phyloP scores from a whole-genome alignment of 495 filamentous ascomycete genomes.

The Daldinia caldariorum region DNA sequence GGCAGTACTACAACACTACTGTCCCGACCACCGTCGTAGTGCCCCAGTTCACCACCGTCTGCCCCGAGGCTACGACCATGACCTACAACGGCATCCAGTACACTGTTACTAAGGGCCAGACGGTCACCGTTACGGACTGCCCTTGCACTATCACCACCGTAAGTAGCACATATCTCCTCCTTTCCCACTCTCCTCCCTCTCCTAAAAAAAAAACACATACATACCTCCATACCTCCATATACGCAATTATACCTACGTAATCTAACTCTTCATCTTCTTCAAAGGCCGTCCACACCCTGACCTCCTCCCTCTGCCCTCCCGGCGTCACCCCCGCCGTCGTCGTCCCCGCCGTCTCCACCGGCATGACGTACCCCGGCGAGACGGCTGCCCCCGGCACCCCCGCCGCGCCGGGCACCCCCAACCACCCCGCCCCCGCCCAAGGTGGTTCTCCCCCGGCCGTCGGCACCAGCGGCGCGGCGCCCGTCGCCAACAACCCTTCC shows the following conservation, averaged over 20 bases:
- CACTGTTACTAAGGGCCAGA: conserved; percentile 44
- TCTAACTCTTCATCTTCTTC: background rate
- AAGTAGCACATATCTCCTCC: background rate
- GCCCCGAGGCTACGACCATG: conserved; percentile 39
- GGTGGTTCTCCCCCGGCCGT: conserved; percentile 13
- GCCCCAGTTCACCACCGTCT: conserved; percentile 44
- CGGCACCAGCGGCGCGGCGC: background rate
- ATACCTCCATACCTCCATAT: no score
- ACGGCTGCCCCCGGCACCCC: background rate
- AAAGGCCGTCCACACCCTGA: conserved; percentile 24
- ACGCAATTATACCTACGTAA: no score
- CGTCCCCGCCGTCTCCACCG: conserved; percentile 19
- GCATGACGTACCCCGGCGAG: background rate
- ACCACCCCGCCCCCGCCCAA: background rate
- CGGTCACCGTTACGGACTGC: conserved; percentile 44
- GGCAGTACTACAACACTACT: conserved; percentile 42
- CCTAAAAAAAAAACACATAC: no score
- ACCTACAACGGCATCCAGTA: conserved; percentile 43
- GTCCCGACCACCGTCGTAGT: conserved; percentile 44
- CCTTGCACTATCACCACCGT: conserved; percentile 49
- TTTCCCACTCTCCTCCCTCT: no score
- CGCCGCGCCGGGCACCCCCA: background rate
- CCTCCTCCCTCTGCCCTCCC: conserved; percentile 30
- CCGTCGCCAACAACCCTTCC: background rate
- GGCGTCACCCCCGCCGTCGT: conserved; percentile 34